Evolutionary conservation across 768 basidiomycete species (phyloP).

Genomic region (Goffeauzyma gilvescens): DNA sequence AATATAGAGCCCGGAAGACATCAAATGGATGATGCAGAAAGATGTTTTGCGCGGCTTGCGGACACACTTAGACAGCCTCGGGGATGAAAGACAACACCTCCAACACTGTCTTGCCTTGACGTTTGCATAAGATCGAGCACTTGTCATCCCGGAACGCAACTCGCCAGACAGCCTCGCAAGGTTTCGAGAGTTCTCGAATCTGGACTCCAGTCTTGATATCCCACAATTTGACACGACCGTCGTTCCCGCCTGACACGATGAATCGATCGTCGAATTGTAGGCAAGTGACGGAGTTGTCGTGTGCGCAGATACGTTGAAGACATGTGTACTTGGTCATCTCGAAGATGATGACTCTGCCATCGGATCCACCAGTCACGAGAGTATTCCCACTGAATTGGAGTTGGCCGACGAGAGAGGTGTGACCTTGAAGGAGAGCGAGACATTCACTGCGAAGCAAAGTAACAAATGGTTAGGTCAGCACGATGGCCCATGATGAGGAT

Average conservation of each 20-base stretch:
- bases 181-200: constrained; percentile 58
- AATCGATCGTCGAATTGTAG: constrained; percentile 70
- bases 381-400: constrained; percentile 49
- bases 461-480: constrained; percentile 7
- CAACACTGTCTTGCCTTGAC: constrained; percentile 61
- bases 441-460: constrained; percentile 44
- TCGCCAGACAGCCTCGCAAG: constrained; percentile 59
- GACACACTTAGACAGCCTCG: constrained; percentile 12
- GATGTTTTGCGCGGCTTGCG: no score
- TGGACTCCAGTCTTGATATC: constrained; percentile 41
- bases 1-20: no score
- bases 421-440: constrained; percentile 66
- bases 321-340: constrained; percentile 36
- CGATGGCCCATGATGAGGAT: not conserved
- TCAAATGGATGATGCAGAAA: no score
- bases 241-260: constrained; percentile 57
- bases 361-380: constrained; percentile 69
- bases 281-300: constrained; percentile 67
- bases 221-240: constrained; percentile 47
- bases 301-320: constrained; percentile 53
- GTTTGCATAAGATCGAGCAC: constrained; percentile 62
- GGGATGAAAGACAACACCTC: constrained; percentile 51
- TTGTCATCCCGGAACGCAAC: constrained; percentile 53
- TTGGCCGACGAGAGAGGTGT: constrained; percentile 81
- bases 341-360: constrained; percentile 66